These are phyloP conservation scores for Globisporangium yorkense DNA, from an alignment of 352 stramenopile species.

Conservation along the genomic window DNA sequence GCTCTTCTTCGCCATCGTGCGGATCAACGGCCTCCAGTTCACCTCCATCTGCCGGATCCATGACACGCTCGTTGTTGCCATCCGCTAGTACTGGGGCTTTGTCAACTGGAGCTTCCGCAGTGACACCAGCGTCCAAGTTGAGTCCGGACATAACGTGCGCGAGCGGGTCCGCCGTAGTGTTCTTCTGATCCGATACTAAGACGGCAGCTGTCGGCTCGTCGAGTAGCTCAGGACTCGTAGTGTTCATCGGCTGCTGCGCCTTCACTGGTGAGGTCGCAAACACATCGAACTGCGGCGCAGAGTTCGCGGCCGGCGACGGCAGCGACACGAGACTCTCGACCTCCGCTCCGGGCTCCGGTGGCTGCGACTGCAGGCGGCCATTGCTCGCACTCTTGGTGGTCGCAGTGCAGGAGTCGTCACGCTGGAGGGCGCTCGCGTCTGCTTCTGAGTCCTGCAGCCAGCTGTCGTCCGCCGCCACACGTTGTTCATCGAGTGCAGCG, in stretches of 20 bases:
- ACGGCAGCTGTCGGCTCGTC: not conserved
- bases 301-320: constrained; percentile 27
- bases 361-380: not conserved
- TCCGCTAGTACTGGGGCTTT: not conserved
- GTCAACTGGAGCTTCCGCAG: not conserved
- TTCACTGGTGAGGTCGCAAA: constrained; percentile 5
- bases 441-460: not conserved
- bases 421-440: not conserved
- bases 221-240: not conserved
- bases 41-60: not conserved
- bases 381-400: not conserved
- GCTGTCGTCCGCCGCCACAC: not conserved
- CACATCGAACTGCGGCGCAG: constrained; percentile 7
- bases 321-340: constrained; percentile 29
- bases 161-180: not conserved
- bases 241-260: not conserved
- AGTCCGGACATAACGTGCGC: not conserved
- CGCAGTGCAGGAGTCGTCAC: no score
- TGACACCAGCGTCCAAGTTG: not conserved
- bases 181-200: not conserved
- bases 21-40: not conserved
- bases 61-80: not conserved
- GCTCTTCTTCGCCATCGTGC: not conserved
- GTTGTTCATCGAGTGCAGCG: not conserved
- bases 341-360: no score